Evolutionary conservation across 2,329 filamentous ascomycete species (phyloP), one percentile per base, ranked within the genome.

Genomic region (Calonectria pteridis): DNA sequence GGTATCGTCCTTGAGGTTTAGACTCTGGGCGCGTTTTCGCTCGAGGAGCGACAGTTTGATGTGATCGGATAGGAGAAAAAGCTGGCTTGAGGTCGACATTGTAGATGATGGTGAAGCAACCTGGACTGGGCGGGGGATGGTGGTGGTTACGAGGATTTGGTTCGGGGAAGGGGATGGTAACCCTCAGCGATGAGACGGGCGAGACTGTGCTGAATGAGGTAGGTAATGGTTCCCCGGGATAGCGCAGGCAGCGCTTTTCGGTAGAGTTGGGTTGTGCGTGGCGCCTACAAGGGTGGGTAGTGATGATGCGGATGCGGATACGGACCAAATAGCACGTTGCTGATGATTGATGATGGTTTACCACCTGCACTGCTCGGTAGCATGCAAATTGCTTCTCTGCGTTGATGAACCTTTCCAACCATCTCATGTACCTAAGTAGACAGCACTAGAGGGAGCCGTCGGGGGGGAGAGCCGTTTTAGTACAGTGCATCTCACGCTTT

Each of bases 21-120:
- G 90, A 18, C 92, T 94, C 80, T 95, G 92, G 63, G 96, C 95
- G 72, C 96, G 93, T 86, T 98, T 93, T 72, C 96, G 93, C 87
- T 98, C 97, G 31, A 98, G 92, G 20, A 99, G 90, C 18, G 96
- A 98, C 75, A 98, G 91, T 86, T 98, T 98, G 89, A 98, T 94
- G 85, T 98, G 96, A 86, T 99, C 97, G 81, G 96, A 95, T 72
- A 98, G 92, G 68, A 98, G 93, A 84, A 96, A 95, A 78, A 98
- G 93, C 85, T 98, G 96, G 81, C 92, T 92, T 49, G 90, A 85
- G 78, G 89, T 92, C 50, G 84, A 82, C 84, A 85, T 85, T 71
- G 40, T 49, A 51, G 33, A 14, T n/a, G 59, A 33, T 53, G 33
- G n/a, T 16, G 37, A 43, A 9, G 26, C n/a, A n/a, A 18, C 18